These are phyloP conservation scores for Tylopilus sp. DNA, from an alignment of 768 basidiomycete genomes.

Conservation along the genomic window DNA sequence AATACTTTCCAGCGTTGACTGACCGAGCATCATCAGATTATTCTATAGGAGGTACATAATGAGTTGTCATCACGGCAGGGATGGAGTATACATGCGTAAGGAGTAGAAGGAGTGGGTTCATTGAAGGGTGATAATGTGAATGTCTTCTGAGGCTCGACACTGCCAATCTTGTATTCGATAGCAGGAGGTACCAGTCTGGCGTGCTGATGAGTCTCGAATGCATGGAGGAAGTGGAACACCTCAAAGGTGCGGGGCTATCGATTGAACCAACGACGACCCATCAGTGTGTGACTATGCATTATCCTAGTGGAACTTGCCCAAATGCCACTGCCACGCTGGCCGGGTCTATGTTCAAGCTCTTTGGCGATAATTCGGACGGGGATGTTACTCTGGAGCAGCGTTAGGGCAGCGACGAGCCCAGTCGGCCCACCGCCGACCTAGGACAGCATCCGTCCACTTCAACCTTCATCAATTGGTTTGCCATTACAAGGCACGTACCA, in stretches of 20 bases:
- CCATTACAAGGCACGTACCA: conserved; percentile 8
- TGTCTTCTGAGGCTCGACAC: conserved; percentile 15
- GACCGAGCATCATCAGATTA: conserved; percentile 18
- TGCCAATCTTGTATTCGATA: conserved; percentile 22
- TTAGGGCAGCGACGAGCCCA: conserved; percentile 31
- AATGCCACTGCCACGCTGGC: conserved; percentile 38
- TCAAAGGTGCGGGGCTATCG: conserved; percentile 39
- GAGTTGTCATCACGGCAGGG: neutral
- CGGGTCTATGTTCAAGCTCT: conserved; percentile 32
- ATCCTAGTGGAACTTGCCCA: conserved; percentile 27
- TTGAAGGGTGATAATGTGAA: neutral
- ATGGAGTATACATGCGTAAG: conserved; percentile 20
- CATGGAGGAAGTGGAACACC: conserved; percentile 38
- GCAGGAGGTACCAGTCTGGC: conserved; percentile 28
- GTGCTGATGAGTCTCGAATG: conserved; percentile 35
- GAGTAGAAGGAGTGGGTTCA: conserved; percentile 25
- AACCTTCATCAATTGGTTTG: neutral
- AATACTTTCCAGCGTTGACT: conserved; percentile 29
- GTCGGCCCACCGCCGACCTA: conserved; percentile 30
- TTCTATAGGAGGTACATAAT: conserved; percentile 1
- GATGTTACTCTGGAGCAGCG: conserved; percentile 40
- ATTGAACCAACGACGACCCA: neutral
- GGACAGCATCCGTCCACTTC: neutral
- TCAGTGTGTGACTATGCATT: neutral
- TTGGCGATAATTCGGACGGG: conserved; percentile 53